phyloP scores from a whole-genome alignment of 306 rosid genomes.

The Carpinus fangiana region DNA sequence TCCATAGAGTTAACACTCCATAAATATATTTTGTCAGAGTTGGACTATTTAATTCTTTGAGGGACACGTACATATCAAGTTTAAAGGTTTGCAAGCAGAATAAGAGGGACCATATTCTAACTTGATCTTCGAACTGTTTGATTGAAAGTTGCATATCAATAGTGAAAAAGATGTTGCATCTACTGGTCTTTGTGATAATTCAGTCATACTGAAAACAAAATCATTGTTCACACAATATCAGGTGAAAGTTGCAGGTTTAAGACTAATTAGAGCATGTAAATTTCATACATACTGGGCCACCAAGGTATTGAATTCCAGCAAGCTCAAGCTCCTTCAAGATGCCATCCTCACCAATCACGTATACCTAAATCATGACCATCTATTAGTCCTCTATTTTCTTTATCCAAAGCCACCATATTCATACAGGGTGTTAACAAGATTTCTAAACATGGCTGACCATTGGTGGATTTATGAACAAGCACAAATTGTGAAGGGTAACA shows the following conservation, averaged over 20 bases:
- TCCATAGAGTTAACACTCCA: neutral
- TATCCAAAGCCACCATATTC: neutral
- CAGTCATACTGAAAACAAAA: constrained; percentile 14
- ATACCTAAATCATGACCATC: constrained; percentile 56
- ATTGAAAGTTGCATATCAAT: neutral
- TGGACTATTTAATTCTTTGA: neutral
- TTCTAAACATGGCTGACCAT: neutral
- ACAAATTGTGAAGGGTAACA: neutral
- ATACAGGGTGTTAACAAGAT: neutral
- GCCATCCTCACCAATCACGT: constrained; percentile 98
- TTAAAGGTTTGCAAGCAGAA: neutral
- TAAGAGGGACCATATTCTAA: neutral
- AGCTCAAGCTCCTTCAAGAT: constrained; percentile 98
- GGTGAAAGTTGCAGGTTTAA: constrained; percentile 16
- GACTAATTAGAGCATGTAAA: constrained; percentile 15
- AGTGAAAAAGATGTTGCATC: no score
- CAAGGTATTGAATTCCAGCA: constrained; percentile 91
- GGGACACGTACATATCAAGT: neutral
- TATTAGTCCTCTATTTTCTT: constrained; percentile 35
- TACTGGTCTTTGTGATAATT: neutral
- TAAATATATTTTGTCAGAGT: neutral
- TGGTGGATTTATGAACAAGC: neutral
- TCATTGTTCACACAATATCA: constrained; percentile 7
- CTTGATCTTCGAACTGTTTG: neutral
- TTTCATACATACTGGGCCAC: constrained; percentile 80